Evolutionary conservation across 2,329 filamentous ascomycete species (phyloP), one percentile per base, ranked within the genome.

Genomic region (Colletotrichum chrysophilum): DNA sequence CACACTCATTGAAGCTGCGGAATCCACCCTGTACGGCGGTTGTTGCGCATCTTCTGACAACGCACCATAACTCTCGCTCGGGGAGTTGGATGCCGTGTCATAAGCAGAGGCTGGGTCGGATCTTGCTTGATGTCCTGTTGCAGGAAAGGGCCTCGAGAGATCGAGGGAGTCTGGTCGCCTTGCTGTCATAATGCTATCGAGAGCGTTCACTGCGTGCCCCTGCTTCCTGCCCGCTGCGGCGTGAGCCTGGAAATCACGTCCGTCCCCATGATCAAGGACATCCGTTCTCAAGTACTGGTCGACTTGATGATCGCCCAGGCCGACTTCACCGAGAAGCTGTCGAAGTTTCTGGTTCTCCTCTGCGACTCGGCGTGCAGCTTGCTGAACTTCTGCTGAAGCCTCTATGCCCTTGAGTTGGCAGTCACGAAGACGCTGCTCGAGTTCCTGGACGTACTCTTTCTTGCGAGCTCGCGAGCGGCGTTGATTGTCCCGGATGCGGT

Each of bases 401-500:
- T 93, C 90, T 65, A 94, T 88, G 21, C 94, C 94, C 36, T 89
- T 86, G 48, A 90, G 87, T 82, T 95, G 93, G 81, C 90, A 94
- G 68, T 86, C 84, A 62, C 91, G 89, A 73, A 93, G 84, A 75
- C 91, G 92, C 70, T 89, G 86, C 83, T 96, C 93, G 32, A 95
- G 89, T 71, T 94, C 92, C 76, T 92, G 87, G 52, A 95, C 85
- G 81, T 96, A 95, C 80, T 95, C 93, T 85, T 94, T 94, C 77
- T 92, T 89, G 43, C 94, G 90, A 61, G 93, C 93, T 69, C 94
- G 91, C n/a, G 93, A 95, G 77, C 94, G 91, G 71, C 94, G 89
- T 82, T 96, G 94, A 80, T 96, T 96, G 80, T 96, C 93, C 78
- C 94, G 90, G 78, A 95, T 93, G 74, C 94, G 92, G 77, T 66